These are phyloP conservation scores for Aspergillus nomiae DNA, from an alignment of 2,329 filamentous ascomycete species.

Conservation along the genomic window DNA sequence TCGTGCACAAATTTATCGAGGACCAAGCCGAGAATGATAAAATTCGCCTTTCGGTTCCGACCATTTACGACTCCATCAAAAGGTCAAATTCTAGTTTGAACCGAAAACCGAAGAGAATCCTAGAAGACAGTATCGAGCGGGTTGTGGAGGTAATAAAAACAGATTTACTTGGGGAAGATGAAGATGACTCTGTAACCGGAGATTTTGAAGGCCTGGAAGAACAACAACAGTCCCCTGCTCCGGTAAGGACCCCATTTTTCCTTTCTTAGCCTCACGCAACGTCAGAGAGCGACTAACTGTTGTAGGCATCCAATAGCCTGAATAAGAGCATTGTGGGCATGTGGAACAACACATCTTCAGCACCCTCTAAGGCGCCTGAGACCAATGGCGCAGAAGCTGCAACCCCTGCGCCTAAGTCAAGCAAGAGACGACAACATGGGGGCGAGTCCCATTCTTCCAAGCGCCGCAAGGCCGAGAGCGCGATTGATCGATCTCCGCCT, in stretches of 20 bases:
- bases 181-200: constrained; percentile 52
- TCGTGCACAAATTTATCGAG: constrained; percentile 75
- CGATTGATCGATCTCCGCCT: constrained; percentile 65
- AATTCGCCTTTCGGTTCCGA: constrained; percentile 58
- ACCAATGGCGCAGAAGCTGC: constrained; percentile 25
- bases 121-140: constrained; percentile 84
- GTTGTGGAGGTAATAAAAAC: constrained; percentile 72
- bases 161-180: constrained; percentile 61
- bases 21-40: constrained; percentile 56
- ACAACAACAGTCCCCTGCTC: constrained; percentile 25
- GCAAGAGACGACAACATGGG: constrained; percentile 62
- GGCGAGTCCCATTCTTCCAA: constrained; percentile 67
- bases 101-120: constrained; percentile 74
- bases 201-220: constrained; percentile 54
- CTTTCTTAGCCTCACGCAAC: background rate
- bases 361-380: constrained; percentile 34
- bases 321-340: constrained; percentile 65
- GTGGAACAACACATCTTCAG: constrained; percentile 53
- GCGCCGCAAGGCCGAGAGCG: constrained; percentile 60
- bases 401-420: constrained; percentile 34
- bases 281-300: constrained; percentile 18
- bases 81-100: constrained; percentile 84
- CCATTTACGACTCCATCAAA: constrained; percentile 78
- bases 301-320: constrained; percentile 61
- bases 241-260: constrained; percentile 26